Evolutionary conservation across 495 filamentous ascomycete genomes (phyloP).

Genomic region (Parathielavia hyrcaniae): DNA sequence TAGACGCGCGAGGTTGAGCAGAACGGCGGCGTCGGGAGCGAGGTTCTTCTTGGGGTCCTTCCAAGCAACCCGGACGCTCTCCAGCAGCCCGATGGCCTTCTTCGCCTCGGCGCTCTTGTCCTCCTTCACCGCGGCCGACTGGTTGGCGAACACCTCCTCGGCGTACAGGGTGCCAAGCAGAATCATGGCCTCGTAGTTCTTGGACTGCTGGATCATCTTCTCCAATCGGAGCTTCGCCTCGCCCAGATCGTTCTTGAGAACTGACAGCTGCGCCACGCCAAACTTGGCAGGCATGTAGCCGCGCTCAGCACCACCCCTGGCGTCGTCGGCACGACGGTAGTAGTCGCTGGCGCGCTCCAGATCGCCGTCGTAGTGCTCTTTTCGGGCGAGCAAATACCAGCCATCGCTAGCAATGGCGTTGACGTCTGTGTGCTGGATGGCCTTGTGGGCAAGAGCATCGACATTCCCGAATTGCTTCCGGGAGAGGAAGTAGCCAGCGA

Average conservation of each 20-base stretch:
- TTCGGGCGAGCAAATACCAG: conserved; percentile 88
- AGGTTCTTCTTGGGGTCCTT: conserved; percentile 78
- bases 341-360: conserved; percentile 64
- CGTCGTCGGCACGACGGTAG: conserved; percentile 81
- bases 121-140: conserved; percentile 66
- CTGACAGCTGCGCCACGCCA: conserved; percentile 79
- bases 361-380: conserved; percentile 71
- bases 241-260: conserved; percentile 74
- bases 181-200: conserved; percentile 84
- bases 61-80: conserved; percentile 81
- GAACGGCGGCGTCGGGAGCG: conserved; percentile 73
- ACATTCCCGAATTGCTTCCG: conserved; percentile 69
- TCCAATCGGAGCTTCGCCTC: conserved; percentile 91
- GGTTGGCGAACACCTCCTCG: conserved; percentile 82
- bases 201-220: conserved; percentile 80
- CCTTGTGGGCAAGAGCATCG: conserved; percentile 80
- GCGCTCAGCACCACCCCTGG: conserved; percentile 77
- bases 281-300: conserved; percentile 92
- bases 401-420: conserved; percentile 93
- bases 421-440: conserved; percentile 91
- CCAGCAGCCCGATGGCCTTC: conserved; percentile 75
- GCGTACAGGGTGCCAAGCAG: conserved; percentile 84
- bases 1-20: conserved; percentile 83
- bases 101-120: conserved; percentile 76
- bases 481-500: conserved; percentile 80